Evolutionary conservation across 1,139 yeast species (phyloP).

Genomic region (Hansenula lynferdii): DNA sequence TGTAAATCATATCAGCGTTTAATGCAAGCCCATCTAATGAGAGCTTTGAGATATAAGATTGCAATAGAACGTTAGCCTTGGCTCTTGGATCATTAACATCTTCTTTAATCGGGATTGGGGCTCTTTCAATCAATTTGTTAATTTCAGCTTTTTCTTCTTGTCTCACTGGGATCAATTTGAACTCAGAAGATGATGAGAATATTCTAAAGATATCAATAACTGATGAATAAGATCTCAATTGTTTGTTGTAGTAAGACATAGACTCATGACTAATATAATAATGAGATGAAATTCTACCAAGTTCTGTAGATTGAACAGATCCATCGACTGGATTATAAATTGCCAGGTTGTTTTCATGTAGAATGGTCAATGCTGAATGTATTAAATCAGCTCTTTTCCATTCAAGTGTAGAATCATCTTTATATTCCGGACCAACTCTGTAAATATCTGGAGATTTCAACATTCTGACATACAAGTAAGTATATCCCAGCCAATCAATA

Average conservation of each 20-base stretch:
- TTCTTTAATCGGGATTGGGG: constrained; percentile 87
- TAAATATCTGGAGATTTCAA: constrained; percentile 65
- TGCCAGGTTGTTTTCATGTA: constrained; percentile 52
- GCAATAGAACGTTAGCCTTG: constrained; percentile 75
- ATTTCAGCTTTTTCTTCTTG: constrained; percentile 85
- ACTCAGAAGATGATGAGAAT: constrained; percentile 82
- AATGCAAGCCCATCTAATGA: constrained; percentile 84
- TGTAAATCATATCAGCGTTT: constrained; percentile 88
- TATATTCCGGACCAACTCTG: constrained; percentile 67
- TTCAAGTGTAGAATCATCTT: constrained; percentile 41
- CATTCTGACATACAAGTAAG: constrained; percentile 84
- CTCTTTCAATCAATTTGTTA: constrained; percentile 58
- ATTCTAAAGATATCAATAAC: constrained; percentile 73
- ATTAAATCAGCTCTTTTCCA: constrained; percentile 61
- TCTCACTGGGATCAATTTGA: constrained; percentile 76
- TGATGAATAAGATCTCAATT: constrained; percentile 58
- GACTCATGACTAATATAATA: constrained; percentile 79
- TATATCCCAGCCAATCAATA: constrained; percentile 70
- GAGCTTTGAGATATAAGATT: constrained; percentile 76
- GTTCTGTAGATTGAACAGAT: constrained; percentile 53
- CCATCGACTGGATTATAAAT: constrained; percentile 51
- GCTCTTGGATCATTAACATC: constrained; percentile 66
- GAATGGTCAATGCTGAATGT: constrained; percentile 67
- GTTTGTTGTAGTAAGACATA: constrained; percentile 55
- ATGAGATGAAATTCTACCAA: constrained; percentile 84